Evolutionary conservation across 495 filamentous ascomycete genomes (phyloP).

Genomic region (Annulohypoxylon nitens): DNA sequence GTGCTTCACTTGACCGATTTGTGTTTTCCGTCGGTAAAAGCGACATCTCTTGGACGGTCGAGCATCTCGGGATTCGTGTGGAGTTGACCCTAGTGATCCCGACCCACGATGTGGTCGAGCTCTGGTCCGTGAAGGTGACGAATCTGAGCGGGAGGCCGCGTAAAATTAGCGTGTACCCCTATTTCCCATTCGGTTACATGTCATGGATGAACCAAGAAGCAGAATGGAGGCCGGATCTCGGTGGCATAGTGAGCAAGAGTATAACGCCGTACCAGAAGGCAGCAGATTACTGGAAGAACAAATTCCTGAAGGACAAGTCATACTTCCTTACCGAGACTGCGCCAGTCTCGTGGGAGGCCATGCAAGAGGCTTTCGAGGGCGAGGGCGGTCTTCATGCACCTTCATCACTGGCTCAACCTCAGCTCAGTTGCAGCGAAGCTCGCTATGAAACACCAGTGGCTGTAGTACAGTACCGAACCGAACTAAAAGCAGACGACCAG

Average conservation of each 20-base stretch:
- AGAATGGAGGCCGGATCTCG: slow-evolving; percentile 61
- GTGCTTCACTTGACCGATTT: slow-evolving; percentile 61
- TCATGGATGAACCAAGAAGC: slow-evolving; percentile 72
- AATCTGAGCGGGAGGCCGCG: slow-evolving; percentile 62
- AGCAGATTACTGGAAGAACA: slow-evolving; percentile 69
- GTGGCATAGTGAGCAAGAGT: slow-evolving; percentile 63
- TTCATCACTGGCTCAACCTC: slow-evolving; percentile 53
- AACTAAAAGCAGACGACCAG: slow-evolving; percentile 55
- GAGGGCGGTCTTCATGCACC: slow-evolving; percentile 68
- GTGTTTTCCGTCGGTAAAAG: slow-evolving; percentile 68
- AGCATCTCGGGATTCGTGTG: slow-evolving; percentile 63
- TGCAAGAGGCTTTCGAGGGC: slow-evolving; percentile 66
- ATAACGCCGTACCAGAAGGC: slow-evolving; percentile 70
- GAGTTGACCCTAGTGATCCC: slow-evolving; percentile 67
- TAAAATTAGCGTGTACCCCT: slow-evolving; percentile 66
- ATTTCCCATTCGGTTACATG: slow-evolving; percentile 70
- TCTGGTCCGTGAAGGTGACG: slow-evolving; percentile 67
- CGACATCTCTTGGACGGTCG: slow-evolving; percentile 66
- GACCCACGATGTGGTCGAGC: slow-evolving; percentile 66
- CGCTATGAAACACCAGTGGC: slow-evolving; percentile 68
- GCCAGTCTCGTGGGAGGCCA: slow-evolving; percentile 65
- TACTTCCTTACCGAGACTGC: slow-evolving; percentile 67
- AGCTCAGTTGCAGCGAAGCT: slow-evolving; percentile 61
- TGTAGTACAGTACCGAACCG: slow-evolving; percentile 64
- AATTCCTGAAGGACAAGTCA: slow-evolving; percentile 68